Evolutionary conservation across 495 filamentous ascomycete genomes (phyloP), one percentile per base, ranked within the genome.

Genomic region (Hyaloscypha hepaticicola): DNA sequence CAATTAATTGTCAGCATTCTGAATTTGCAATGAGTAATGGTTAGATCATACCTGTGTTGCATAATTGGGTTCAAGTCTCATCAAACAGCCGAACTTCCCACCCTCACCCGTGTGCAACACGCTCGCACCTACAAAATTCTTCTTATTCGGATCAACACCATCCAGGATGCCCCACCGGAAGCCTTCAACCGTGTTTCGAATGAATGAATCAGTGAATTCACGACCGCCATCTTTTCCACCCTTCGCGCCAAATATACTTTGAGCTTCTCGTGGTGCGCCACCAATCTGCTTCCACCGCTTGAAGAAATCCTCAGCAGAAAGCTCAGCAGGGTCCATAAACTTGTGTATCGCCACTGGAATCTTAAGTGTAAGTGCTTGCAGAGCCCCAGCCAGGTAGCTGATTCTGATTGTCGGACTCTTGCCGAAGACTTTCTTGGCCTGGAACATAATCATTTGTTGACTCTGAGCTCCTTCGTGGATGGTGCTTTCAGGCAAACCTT

Each of bases 211-310:
- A 24, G 69, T 83, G 12, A 85, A 72, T 68, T 83, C 81, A 24
- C 79, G 67, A 82, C 84, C 70, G 69, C 75, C 72, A 75, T 84
- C 69, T 26, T 49, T 69, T 59, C 79, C 65, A 38, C 68, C 69
- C 64, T 76, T n/a, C 78, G 90, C 74, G 0, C 88, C 88, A 74
- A 98, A 96, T 7, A 97, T 90, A 45, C 83, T 80, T 74, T 99
- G 96, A 0, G 89, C 84, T 72, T 99, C 96, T 12, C 96, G 82
- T 6, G 93, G 90, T 2, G 82, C 82, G 7, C 90, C 92, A 21
- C 96, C 96, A 70, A 99, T 98, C 75, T 99, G 96, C 76, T 95
- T 91, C 96, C 96, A 99, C 24, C 96, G 82, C 80, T 95, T 97
- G 80, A 99, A 99, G 77, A 98, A 99, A 65, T 98, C 95, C 55